Evolutionary conservation across 805 yeast species (phyloP).

Genomic region (Diddensiella caesifluorescens): DNA sequence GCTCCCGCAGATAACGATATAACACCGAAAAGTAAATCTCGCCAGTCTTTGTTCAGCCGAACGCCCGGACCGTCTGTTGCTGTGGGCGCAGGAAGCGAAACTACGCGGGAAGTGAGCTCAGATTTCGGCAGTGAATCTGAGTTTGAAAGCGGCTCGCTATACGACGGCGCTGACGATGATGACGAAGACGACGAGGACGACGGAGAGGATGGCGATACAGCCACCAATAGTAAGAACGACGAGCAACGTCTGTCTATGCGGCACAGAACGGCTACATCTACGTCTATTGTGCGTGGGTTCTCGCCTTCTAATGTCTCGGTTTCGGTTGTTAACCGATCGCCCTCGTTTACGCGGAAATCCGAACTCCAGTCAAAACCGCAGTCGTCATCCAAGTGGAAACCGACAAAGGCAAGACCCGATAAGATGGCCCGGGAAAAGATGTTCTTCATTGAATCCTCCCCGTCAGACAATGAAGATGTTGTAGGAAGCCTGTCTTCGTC

Average conservation of each 20-base stretch:
- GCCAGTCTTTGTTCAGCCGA: conserved; percentile 1
- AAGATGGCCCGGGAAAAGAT: conserved; percentile 30
- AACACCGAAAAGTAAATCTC: no score
- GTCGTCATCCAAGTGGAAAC: conserved; percentile 14
- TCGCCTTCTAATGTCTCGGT: conserved; percentile 35
- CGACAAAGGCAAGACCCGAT: conserved; percentile 22
- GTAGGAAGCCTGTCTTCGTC: conserved; percentile 24
- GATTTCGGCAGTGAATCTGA: neutral
- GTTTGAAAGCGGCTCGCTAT: neutral
- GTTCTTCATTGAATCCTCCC: conserved; percentile 38
- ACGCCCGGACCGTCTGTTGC: no score
- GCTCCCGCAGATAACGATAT: no score
- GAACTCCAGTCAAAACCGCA: conserved; percentile 5
- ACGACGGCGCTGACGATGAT: neutral
- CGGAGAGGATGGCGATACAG: conserved; percentile 2
- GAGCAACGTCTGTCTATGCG: conserved; percentile 8
- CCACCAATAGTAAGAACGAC: neutral
- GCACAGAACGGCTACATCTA: conserved; percentile 29
- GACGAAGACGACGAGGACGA: neutral
- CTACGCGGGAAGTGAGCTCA: neutral
- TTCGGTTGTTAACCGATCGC: conserved; percentile 24
- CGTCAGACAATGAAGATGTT: conserved; percentile 32
- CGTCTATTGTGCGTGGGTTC: conserved; percentile 35
- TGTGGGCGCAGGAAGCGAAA: neutral
- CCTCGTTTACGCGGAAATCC: neutral